phyloP scores from a whole-genome alignment of 495 filamentous ascomycete genomes.

The Penicillium cinerascens region DNA sequence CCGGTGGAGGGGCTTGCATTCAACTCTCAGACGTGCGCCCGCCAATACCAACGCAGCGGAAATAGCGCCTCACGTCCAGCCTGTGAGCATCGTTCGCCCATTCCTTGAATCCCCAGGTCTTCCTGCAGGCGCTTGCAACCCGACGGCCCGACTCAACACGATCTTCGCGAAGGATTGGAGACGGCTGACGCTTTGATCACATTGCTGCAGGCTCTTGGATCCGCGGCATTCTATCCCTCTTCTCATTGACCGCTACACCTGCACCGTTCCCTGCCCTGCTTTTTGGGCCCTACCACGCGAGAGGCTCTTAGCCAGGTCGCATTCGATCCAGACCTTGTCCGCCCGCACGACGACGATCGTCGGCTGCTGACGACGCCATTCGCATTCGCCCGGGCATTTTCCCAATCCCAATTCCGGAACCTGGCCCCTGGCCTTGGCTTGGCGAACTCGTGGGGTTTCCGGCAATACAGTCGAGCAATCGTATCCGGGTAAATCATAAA shows the following conservation, averaged over 20 bases:
- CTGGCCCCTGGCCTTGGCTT: not conserved
- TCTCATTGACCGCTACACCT: not conserved
- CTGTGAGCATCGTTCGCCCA: slow-evolving; percentile 27
- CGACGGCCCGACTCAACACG: slow-evolving; percentile 22
- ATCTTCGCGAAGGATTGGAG: slow-evolving; percentile 5
- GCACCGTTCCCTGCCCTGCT: not conserved
- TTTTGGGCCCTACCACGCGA: slow-evolving; percentile 11
- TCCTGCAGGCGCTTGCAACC: slow-evolving; percentile 28
- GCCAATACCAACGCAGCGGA: slow-evolving; percentile 24
- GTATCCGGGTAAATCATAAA: not conserved
- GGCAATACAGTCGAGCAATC: not conserved
- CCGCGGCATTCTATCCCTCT: slow-evolving; percentile 1
- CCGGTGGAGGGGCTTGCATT: slow-evolving; percentile 14
- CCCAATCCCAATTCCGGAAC: not conserved
- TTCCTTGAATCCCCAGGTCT: slow-evolving; percentile 16
- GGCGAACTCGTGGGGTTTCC: not conserved
- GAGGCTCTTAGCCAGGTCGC: not conserved
- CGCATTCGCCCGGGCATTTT: not conserved
- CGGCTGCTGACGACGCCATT: slow-evolving; percentile 12
- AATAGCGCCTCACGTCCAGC: slow-evolving; percentile 13
- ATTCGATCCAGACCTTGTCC: not conserved
- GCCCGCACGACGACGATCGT: not conserved
- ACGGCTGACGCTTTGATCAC: slow-evolving; percentile 18
- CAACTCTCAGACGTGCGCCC: slow-evolving; percentile 21
- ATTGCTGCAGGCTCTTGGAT: slow-evolving; percentile 15